Conservation (phyloP, 2,329 filamentous ascomycete species). For the Lecanicillium sp. region DNA sequence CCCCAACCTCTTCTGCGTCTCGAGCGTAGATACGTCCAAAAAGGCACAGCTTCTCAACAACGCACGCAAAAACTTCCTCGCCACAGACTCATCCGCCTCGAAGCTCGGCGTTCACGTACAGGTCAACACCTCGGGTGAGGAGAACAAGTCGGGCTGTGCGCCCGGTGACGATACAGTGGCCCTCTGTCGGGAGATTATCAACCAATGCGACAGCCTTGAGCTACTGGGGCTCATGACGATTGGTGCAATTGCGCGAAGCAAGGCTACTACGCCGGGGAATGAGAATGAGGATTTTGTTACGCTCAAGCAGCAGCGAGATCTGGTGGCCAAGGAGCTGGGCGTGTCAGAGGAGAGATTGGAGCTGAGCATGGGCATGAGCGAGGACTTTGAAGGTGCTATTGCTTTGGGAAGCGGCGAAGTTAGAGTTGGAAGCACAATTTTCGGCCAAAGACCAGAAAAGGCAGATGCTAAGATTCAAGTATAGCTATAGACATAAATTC, state of each 20-base stretch:
- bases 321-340: constrained; percentile 47
- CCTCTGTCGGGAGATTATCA: constrained; percentile 62
- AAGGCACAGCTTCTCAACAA: constrained; percentile 79
- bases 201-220: constrained; percentile 63
- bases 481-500: no score
- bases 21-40: constrained; percentile 79
- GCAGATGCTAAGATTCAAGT: constrained; percentile 63
- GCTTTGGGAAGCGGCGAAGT: constrained; percentile 80
- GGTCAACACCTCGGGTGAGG: constrained; percentile 90
- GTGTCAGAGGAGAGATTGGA: constrained; percentile 53
- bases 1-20: constrained; percentile 84
- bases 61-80: constrained; percentile 54
- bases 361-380: constrained; percentile 98
- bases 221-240: constrained; percentile 94
- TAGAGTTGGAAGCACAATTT: constrained; percentile 87
- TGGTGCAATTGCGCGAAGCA: constrained; percentile 81
- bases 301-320: constrained; percentile 61
- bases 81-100: constrained; percentile 26
- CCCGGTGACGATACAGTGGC: constrained; percentile 53
- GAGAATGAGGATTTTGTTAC: constrained; percentile 84
- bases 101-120: constrained; percentile 75
- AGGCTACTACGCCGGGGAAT: constrained; percentile 61
- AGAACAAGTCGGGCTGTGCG: constrained; percentile 71
- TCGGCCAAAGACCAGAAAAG: constrained; percentile 73
- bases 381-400: constrained; percentile 89